phyloP scores from a whole-genome alignment of 2,329 filamentous ascomycete genomes.

The Zymoseptoria brevis region DNA sequence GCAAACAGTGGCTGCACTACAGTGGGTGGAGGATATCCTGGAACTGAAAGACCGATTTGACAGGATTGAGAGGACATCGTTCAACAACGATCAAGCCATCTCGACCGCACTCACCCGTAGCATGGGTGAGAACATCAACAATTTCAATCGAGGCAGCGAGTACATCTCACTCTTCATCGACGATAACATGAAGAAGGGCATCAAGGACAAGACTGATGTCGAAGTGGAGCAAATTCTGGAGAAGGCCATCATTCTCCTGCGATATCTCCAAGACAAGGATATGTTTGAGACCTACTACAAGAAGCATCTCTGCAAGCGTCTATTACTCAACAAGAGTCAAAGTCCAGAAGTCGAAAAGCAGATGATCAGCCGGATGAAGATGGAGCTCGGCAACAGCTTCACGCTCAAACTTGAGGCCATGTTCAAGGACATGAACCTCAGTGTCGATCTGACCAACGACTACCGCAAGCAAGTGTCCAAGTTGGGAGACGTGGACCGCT shows the following conservation, averaged over 20 bases:
- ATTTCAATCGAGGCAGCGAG: constrained; percentile 74
- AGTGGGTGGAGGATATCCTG: constrained; percentile 91
- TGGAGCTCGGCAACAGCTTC: constrained; percentile 89
- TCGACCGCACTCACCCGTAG: constrained; percentile 78
- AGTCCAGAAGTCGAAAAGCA: constrained; percentile 89
- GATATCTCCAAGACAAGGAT: constrained; percentile 86
- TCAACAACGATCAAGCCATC: constrained; percentile 65
- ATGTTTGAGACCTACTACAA: constrained; percentile 97
- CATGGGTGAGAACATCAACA: constrained; percentile 88
- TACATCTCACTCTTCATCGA: constrained; percentile 96
- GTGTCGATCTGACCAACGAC: constrained; percentile 67
- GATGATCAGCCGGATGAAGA: constrained; percentile 95
- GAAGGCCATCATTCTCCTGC: constrained; percentile 78
- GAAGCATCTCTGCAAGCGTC: constrained; percentile 80
- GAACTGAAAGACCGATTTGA: constrained; percentile 85
- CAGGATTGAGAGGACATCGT: constrained; percentile 63
- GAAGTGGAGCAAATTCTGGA: constrained; percentile 80
- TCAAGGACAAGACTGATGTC: constrained; percentile 82
- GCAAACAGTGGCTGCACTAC: constrained; percentile 78
- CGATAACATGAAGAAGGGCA: constrained; percentile 87
- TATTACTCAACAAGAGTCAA: constrained; percentile 82
- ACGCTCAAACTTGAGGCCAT: constrained; percentile 90
- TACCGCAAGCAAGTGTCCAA: constrained; percentile 65
- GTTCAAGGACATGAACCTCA: constrained; percentile 93
- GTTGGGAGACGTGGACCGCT: constrained; percentile 49